Evolutionary conservation across 169 alveolate genomes (phyloP), one percentile per base, ranked within the genome.

Genomic region (Eimeria necatrix): DNA sequence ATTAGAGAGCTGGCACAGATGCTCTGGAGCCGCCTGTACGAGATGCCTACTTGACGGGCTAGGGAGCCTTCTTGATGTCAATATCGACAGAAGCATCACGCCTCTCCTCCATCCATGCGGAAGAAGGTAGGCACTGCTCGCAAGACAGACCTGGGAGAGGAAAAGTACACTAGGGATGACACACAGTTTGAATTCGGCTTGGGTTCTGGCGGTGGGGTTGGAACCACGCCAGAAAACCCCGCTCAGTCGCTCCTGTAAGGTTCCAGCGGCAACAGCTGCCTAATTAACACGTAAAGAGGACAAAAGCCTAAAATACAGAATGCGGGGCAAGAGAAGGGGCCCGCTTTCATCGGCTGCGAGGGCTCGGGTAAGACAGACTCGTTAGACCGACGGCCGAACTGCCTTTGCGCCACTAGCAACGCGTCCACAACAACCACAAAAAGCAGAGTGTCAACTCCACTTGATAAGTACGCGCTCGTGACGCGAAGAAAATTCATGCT

Each of bases 301-400:
- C 61, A 80, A 52, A 80, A n/a, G 64, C 51, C 32, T 52, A 18
- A 52, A 80, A 80, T 51, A 52, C 20, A n/a, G 51, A 22, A 80
- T 80, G 89, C 89, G 89, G 89, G 89, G 89, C 89, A 24, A 6
- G 71, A 80, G 64, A 80, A 80, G 70, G 89, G 89, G 70, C 41
- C 89, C 70, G 51, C 89, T 52, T 80, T 80, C 59, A 24, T 20
- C 71, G 8, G 51, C 89, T 49, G 70, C 18, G 16, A 74, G 71
- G 71, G 89, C n/a, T 80, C 89, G 71, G 71, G 71, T 24, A 80
- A 80, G 89, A 80, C 89, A 80, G 89, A 80, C n/a, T 46, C 49
- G 61, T 74, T 46, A 53, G 85, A 74, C 85, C 64, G 53, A 51
- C 26, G 89, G 89, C 89, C 89, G 71, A 80, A 24, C 89, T 51